These are phyloP conservation scores for Pythium folliculosum DNA, from an alignment of 352 stramenopile genomes.

Conservation along the genomic window DNA sequence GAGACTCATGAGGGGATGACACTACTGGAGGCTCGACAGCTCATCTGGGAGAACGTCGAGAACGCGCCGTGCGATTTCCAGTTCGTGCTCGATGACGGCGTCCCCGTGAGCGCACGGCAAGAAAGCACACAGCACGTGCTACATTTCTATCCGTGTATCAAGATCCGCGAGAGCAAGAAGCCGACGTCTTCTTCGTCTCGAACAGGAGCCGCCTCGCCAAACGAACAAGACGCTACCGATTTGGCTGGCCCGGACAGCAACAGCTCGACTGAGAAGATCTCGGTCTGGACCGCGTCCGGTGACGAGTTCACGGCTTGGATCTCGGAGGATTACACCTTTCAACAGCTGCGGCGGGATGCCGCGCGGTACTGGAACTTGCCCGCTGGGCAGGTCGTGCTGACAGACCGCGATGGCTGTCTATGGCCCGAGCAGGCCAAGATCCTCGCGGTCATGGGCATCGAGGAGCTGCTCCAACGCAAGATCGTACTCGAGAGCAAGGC, in stretches of 20 bases:
- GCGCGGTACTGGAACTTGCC: constrained; percentile 72
- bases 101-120: constrained; percentile 58
- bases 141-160: constrained; percentile 70
- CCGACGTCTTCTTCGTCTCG: background rate
- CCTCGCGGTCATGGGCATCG: constrained; percentile 55
- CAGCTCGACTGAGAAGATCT: constrained; percentile 46
- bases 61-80: constrained; percentile 65
- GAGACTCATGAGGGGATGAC: constrained; percentile 68
- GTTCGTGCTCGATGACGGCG: constrained; percentile 70
- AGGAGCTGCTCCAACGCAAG: constrained; percentile 47
- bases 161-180: constrained; percentile 54
- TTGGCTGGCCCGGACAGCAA: background rate
- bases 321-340: constrained; percentile 72
- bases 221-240: background rate
- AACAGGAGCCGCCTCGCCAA: background rate
- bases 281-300: constrained; percentile 44
- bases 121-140: constrained; percentile 59
- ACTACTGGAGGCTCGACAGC: constrained; percentile 51
- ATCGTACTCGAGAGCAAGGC: constrained; percentile 59
- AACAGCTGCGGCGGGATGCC: constrained; percentile 67
- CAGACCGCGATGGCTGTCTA: constrained; percentile 63
- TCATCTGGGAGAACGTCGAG: constrained; percentile 75
- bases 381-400: constrained; percentile 42
- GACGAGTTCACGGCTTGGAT: constrained; percentile 74
- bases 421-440: constrained; percentile 82